Base-by-base conservation (phyloP, 768 basidiomycete species). In the Lactifluus piperatus region DNA sequence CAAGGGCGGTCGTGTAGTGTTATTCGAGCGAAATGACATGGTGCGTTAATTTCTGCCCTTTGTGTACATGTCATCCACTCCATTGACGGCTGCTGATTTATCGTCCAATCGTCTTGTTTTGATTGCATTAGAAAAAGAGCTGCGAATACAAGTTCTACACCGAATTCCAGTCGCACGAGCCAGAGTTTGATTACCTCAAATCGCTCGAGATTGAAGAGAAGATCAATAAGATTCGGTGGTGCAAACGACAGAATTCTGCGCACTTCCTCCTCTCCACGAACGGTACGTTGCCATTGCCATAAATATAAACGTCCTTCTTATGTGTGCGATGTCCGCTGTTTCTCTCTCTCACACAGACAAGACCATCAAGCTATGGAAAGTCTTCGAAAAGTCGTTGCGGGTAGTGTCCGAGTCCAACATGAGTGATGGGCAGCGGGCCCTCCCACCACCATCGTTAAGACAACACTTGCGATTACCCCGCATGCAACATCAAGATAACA, bases 201-300 rank as follows among this genome's bases (percentile, higher is more conserved):
- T 97, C 93, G 24, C 79, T 99, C 66, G 97, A 99, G 81, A 99
- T 99, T 74, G 97, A 99, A 76, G 97, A 99, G 82, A 99, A 99
- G 87, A 99, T 99, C 80, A 99, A 99, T 80, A 91, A 97, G 84
- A 99, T 99, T 83, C 92, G 94, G 73, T 99, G 97, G 97, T 97
- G 94, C 80, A 94, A 86, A 78, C 83, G 97, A 64, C 94, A 97
- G 76, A 98, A 98, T 72, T 81, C 90, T 47, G 94, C 97, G 46
- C 97, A 99, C 74, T 98, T 99, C 74, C 76, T 99, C 57, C 74
- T 99, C 52, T 95, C 94, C 58, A 98, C 97, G 30, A 99, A 99
- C 68, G 97, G 97, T 95, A 62, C 60, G 80, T 47, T 39, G 7
- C 10, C n/a, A 2, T 54, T 66, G 34, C 48, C 29, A 14, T 30